These are phyloP conservation scores for Xylaria polymorpha DNA, from an alignment of 2,329 filamentous ascomycete species.

Conservation along the genomic window DNA sequence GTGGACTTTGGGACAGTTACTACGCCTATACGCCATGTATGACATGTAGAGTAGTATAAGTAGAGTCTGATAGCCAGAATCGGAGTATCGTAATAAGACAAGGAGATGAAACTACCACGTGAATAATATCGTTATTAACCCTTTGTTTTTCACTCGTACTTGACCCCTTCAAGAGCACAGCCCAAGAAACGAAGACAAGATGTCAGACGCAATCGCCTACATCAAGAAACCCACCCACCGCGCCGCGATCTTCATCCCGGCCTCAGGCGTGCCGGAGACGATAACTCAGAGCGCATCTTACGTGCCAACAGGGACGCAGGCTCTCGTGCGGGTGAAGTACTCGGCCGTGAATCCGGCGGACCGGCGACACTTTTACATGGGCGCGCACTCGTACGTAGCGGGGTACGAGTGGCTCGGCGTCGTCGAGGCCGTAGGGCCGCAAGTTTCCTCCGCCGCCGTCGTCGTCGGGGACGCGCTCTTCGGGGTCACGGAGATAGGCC, in stretches of 20 bases:
- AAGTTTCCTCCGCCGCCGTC: slow-evolving; percentile 25
- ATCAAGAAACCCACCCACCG: slow-evolving; percentile 42
- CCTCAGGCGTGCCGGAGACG: slow-evolving; percentile 14
- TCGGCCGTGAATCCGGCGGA: slow-evolving; percentile 44
- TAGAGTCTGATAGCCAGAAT: neutral
- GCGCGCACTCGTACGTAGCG: slow-evolving; percentile 40
- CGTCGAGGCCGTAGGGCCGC: slow-evolving; percentile 30
- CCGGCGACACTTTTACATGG: slow-evolving; percentile 40
- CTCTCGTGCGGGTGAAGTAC: slow-evolving; percentile 37
- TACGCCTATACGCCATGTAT: too few relatives aligned
- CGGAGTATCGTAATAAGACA: neutral
- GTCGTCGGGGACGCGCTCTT: slow-evolving; percentile 35
- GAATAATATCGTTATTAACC: neutral
- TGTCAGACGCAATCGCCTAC: neutral
- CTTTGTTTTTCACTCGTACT: neutral
- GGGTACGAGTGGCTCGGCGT: slow-evolving; percentile 42
- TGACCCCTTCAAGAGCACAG: neutral
- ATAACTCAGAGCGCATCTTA: slow-evolving; percentile 22
- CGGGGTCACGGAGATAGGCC: slow-evolving; percentile 34
- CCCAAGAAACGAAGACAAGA: neutral
- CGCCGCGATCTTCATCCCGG: slow-evolving; percentile 49
- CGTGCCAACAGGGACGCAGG: slow-evolving; percentile 30
- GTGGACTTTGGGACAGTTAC: neutral
- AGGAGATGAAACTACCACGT: neutral
- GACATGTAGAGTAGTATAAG: neutral